These are phyloP conservation scores for Coemansia sp. DNA, from an alignment of 192 early-diverging fungal species.

Conservation along the genomic window DNA sequence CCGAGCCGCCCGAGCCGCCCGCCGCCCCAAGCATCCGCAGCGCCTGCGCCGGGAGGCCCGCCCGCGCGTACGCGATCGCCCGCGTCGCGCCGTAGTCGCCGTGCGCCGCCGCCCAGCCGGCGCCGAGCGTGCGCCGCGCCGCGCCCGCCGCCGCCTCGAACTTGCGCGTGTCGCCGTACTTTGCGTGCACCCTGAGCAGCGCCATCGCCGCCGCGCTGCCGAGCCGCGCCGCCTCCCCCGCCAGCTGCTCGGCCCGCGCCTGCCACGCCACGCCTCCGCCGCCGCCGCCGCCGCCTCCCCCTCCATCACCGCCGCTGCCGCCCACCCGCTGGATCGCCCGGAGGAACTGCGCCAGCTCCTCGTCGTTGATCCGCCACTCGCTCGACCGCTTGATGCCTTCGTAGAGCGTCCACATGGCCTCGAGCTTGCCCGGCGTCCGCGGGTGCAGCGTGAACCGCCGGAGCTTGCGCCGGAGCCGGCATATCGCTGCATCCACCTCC, in stretches of 20 bases:
- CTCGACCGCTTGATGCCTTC: constrained; percentile 9
- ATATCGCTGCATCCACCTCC: constrained; percentile 16
- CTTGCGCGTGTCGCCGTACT: constrained; percentile 25
- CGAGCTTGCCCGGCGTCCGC: constrained; percentile 28
- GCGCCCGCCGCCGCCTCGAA: neutral
- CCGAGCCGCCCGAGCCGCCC: neutral
- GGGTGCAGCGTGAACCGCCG: constrained; percentile 17
- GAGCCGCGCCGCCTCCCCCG: neutral
- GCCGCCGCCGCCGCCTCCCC: no score
- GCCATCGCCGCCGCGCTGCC: constrained; percentile 7
- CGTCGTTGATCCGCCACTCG: constrained; percentile 12
- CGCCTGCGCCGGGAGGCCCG: constrained; percentile 27
- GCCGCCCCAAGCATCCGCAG: constrained; percentile 1
- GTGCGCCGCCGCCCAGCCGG: neutral
- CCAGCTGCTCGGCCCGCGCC: constrained; percentile 19
- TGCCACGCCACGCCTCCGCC: constrained; percentile 27
- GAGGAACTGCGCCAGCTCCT: constrained; percentile 29
- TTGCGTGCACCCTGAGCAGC: constrained; percentile 27
- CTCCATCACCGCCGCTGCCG: no score
- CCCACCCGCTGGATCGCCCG: constrained; percentile 24
- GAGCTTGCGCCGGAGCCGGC: constrained; percentile 28
- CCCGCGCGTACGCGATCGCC: constrained; percentile 21
- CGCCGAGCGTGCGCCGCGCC: neutral
- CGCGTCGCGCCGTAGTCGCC: constrained; percentile 15
- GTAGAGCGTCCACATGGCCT: constrained; percentile 32